Evolutionary conservation across 1,284 basidiomycete genomes (phyloP).

Genomic region (Irpex sp.): DNA sequence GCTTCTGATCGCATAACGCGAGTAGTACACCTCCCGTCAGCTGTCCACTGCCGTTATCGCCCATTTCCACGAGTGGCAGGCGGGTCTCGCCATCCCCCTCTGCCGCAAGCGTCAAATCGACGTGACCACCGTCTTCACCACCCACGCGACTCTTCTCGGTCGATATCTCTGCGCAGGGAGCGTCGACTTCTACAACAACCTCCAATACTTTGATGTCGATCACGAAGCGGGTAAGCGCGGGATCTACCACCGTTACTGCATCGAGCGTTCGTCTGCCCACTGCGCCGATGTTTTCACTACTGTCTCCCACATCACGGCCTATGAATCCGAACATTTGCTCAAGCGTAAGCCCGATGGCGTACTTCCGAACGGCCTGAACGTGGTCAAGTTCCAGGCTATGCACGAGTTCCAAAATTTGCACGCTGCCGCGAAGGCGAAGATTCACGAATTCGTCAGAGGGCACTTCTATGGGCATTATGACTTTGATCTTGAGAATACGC

Average conservation of each 20-base stretch:
- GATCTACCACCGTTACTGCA: constrained; percentile 94
- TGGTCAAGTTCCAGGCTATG: constrained; percentile 96
- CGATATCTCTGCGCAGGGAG: constrained; percentile 97
- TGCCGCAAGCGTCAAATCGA: constrained; percentile 97
- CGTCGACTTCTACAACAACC: constrained; percentile 99
- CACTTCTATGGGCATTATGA: constrained; percentile 99
- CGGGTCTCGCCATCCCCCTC: constrained; percentile 95
- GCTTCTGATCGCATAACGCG: constrained; percentile 5
- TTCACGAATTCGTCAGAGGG: constrained; percentile 96
- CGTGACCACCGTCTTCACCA: constrained; percentile 97
- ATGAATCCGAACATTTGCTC: constrained; percentile 94
- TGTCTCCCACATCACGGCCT: constrained; percentile 97
- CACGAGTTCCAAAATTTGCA: constrained; percentile 98
- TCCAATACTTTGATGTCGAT: constrained; percentile 99
- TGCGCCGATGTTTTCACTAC: constrained; percentile 99
- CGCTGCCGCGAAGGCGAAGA: constrained; percentile 92
- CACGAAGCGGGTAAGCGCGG: constrained; percentile 99
- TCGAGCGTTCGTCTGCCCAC: constrained; percentile 94
- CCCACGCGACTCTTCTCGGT: constrained; percentile 97
- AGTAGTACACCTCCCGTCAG: constrained; percentile 84
- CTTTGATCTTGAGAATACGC: constrained; percentile 95
- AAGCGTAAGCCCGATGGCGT: constrained; percentile 99
- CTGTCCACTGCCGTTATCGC: constrained; percentile 90
- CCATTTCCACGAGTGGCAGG: constrained; percentile 99
- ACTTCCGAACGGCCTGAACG: constrained; percentile 97